Evolutionary conservation across 768 basidiomycete genomes (phyloP).

Genomic region (Xanthoconium stramineum): DNA sequence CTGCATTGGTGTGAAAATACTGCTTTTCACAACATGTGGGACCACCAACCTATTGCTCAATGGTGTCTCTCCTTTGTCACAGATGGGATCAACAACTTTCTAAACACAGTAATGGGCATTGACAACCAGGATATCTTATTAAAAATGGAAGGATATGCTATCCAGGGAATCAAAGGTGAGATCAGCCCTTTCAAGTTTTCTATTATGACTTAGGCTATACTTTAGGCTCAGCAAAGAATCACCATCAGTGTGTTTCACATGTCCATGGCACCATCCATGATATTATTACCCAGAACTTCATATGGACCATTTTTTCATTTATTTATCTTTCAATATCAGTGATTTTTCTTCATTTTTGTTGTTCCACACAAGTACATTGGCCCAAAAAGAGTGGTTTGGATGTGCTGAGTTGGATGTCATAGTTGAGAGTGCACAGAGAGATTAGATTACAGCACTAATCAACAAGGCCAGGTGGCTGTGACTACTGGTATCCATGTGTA

Average conservation of each 20-base stretch:
- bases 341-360: too few relatives aligned
- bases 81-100: background rate
- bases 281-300: background rate
- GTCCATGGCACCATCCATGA: background rate
- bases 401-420: too few relatives aligned
- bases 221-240: background rate
- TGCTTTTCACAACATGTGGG: background rate
- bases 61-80: background rate
- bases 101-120: background rate
- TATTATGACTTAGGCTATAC: background rate
- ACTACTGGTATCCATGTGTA: too few relatives aligned
- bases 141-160: background rate
- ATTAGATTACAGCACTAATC: too few relatives aligned
- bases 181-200: background rate
- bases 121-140: background rate
- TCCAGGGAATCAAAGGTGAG: background rate
- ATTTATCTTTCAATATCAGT: too few relatives aligned
- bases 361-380: too few relatives aligned
- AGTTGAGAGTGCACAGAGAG: too few relatives aligned
- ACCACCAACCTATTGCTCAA: background rate
- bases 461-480: too few relatives aligned
- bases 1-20: background rate
- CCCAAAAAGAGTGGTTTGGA: too few relatives aligned
- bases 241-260: background rate
- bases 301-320: too few relatives aligned